phyloP scores from a whole-genome alignment of 1,139 yeast genomes.

The Yamadazyma taylorii region DNA sequence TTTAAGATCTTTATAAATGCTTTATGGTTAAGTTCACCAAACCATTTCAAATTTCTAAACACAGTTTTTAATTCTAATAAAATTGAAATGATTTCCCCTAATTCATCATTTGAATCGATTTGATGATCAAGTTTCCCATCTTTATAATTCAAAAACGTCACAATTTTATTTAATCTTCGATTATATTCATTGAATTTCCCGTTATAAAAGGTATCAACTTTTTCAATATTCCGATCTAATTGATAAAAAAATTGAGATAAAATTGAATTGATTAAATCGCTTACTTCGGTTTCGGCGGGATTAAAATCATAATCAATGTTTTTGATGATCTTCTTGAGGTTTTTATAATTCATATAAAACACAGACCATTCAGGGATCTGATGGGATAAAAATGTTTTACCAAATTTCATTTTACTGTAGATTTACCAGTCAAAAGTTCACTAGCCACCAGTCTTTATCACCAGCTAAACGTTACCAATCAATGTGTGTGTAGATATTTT shows the following conservation, averaged over 20 bases:
- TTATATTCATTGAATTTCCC: conserved; percentile 71
- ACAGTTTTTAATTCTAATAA: conserved; percentile 76
- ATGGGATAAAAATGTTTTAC: conserved; percentile 75
- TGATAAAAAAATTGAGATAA: conserved; percentile 73
- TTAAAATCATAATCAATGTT: conserved; percentile 39
- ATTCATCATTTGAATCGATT: conserved; percentile 55
- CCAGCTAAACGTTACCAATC: no score
- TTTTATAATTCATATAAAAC: conserved; percentile 84
- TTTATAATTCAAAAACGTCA: conserved; percentile 31
- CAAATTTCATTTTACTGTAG: conserved; percentile 93
- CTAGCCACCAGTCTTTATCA: no score
- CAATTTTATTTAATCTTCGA: conserved; percentile 58
- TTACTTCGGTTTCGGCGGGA: conserved; percentile 26
- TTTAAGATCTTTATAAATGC: conserved; percentile 89
- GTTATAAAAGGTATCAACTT: conserved; percentile 77
- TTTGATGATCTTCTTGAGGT: conserved; percentile 77
- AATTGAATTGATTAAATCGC: conserved; percentile 29
- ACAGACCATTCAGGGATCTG: conserved; percentile 93
- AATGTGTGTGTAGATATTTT: no score
- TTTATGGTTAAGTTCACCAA: conserved; percentile 86
- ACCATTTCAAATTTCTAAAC: conserved; percentile 86
- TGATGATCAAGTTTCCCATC: conserved; percentile 27
- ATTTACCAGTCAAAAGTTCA: not conserved
- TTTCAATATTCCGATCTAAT: conserved; percentile 78
- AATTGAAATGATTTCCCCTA: conserved; percentile 75